Base-by-base conservation (phyloP, 148 eudicot species). In the Chenopodium suecicum region DNA sequence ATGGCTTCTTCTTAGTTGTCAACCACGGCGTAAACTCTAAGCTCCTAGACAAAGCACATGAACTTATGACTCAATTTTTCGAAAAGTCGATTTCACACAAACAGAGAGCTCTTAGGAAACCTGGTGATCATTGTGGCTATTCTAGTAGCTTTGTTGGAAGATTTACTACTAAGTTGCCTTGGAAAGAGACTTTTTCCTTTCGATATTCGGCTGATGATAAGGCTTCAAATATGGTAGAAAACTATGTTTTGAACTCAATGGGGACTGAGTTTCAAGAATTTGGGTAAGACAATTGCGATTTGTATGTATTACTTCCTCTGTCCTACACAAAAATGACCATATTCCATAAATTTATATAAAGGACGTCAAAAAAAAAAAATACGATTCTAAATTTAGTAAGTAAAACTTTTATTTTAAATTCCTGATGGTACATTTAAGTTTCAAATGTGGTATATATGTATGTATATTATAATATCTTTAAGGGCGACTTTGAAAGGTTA, bases 151-250 rank as follows among this genome's bases (percentile, higher is more conserved):
- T 89, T 82, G 83, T 88, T 13, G 89, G 87, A 22, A 87, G 96
- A 74, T 90, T 90, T 78, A 79, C 92, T 31, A 82, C 90, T 37
- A 92, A 91, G 67, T 88, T 91, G 47, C 93, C 96, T 37, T 92
- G 96, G 93, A 92, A 92, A 81, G 96, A 92, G 80, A 92, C 93
- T 34, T 87, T 92, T 74, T 88, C 92, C 12, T 86, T 91, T 78
- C 84, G 71, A 34, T 87, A 87, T 76, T 82, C 75, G 69, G 81
- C 84, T 34, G 82, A 82, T 70, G 83, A 67, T 27, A 47, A 77
- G 12, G 64, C 86, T 46, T 70, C 88, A 23, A 82, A 80, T 41
- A 79, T 82, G 78, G 90, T 86, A 22, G 75, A 88, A 78, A 78
- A 87, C 44, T 88, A 90, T 75, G 66, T 90, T 69, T 74, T 80